Evolutionary conservation across 202 grass and related monocot genomes (phyloP).

Genomic region (Cymbopogon flexuosus): DNA sequence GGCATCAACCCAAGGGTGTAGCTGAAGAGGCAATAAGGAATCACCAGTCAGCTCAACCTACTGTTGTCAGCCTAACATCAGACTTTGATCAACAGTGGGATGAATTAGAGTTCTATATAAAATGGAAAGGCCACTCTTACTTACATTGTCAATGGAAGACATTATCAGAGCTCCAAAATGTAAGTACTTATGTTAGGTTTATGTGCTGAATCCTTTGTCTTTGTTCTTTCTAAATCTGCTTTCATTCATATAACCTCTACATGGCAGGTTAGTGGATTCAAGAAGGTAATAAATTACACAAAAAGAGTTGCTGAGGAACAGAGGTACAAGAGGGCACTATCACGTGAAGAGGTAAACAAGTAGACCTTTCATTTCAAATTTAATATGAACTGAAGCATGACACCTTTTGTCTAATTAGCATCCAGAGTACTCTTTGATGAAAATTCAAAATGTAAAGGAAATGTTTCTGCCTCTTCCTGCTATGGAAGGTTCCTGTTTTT

Average conservation of each 20-base stretch:
- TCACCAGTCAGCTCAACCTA: slow-evolving; percentile 63
- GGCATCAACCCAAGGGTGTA: slow-evolving; percentile 77
- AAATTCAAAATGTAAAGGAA: not conserved
- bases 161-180: slow-evolving; percentile 71
- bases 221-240: slow-evolving; percentile 5
- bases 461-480: not conserved
- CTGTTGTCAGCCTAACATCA: slow-evolving; percentile 52
- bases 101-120: slow-evolving; percentile 95
- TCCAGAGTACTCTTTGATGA: not conserved
- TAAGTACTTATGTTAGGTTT: slow-evolving; percentile 35
- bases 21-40: slow-evolving; percentile 75
- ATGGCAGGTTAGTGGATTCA: slow-evolving; percentile 94
- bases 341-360: slow-evolving; percentile 82
- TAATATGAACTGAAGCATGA: slow-evolving; percentile 1
- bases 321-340: slow-evolving; percentile 79
- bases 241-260: slow-evolving; percentile 26
- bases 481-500: not conserved
- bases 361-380: not conserved
- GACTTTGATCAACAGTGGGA: slow-evolving; percentile 76
- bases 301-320: slow-evolving; percentile 88
- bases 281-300: slow-evolving; percentile 96
- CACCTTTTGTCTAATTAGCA: not conserved
- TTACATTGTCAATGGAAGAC: slow-evolving; percentile 96
- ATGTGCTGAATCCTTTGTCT: not conserved
- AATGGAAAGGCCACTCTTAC: slow-evolving; percentile 96